Base-by-base conservation (phyloP, 768 basidiomycete genomes). In the Sarcodon aspratus region DNA sequence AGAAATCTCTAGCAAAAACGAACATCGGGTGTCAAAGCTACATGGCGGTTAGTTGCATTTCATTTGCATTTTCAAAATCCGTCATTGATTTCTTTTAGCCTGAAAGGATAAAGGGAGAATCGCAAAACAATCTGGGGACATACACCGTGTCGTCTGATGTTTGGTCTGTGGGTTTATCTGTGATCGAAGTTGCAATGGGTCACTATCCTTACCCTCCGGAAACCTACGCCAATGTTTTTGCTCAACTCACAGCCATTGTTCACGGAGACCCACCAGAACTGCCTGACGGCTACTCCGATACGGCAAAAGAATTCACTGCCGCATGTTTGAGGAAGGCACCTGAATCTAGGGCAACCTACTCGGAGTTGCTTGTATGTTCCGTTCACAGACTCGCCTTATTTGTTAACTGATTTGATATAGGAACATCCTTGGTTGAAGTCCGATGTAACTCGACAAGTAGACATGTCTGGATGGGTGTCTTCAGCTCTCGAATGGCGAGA, bases 1-100 rank as follows among this genome's bases (percentile, higher is more conserved):
- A 99, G 66, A 91, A 92, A 63, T 87, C 84, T 49, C 72, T 99
- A 17, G 96, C 96, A 13, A 95, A 94, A 67, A 99, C 96, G 6
- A 98, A 98, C 59, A 97, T 99, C 36, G 96, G 96, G 7, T 99
- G 96, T 62, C 96, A 99, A 64, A 85, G 81, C 52, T 99, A 99
- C 65, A 98, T 99, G 93, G 95, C 95, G 44, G 92, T 92, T 64
- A 63, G 84, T 74, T 36, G 1, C 31, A 18, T 33, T 17, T 36
- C 42, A 38, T 35, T 42, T 52, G 37, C n/a, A 8, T 40, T 12
- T 33, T 13, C 31, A 10, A 44, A 18, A 32, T 18, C 27, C 13
- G 9, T 21, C 37, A 27, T 17, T 44, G 9, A 27, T 44, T 45
- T 36, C 38, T 18, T 46, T 9, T 58, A 92, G 88, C 96, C 95